A percentile compares a stretch with the other conserved stretches of the same genome.
Evolutionary conservation across 2,329 filamentous ascomycete species (phyloP).

Genomic region (Ophiostoma fasciatum): DNA sequence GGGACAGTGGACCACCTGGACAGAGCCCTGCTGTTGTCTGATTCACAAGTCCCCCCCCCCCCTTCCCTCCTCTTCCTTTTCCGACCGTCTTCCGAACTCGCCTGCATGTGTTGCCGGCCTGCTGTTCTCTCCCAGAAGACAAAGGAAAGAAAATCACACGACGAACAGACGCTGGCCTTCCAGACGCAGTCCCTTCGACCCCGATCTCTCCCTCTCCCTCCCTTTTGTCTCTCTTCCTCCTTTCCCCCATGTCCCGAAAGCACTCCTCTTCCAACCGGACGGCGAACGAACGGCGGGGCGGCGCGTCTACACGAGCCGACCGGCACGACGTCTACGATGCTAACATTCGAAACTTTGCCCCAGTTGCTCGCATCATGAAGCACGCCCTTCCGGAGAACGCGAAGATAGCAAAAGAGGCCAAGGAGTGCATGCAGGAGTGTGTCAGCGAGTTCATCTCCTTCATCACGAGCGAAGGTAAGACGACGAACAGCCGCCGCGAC

Average conservation of each 20-base stretch:
- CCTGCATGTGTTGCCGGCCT: too few species aligned
- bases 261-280: conserved; percentile 30
- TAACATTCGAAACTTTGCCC: conserved; percentile 87
- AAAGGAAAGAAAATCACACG: too few species aligned
- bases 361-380: conserved; percentile 99
- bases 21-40: too few species aligned
- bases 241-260: conserved; percentile 42
- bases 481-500: too few species aligned
- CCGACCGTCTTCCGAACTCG: too few species aligned
- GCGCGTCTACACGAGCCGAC: conserved; percentile 29
- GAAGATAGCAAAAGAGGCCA: conserved; percentile 97
- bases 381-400: conserved; percentile 92
- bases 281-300: conserved; percentile 30
- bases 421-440: conserved; percentile 99
- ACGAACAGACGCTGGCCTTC: too few species aligned
- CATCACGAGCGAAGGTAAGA: conserved; percentile 98
- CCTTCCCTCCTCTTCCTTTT: too few species aligned
- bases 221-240: background rate
- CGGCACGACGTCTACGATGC: conserved; percentile 52
- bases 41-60: too few species aligned
- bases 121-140: too few species aligned
- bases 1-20: too few species aligned
- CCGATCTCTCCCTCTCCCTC: background rate
- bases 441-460: conserved; percentile 99
- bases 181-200: too few species aligned